Evolutionary conservation across 768 basidiomycete genomes (phyloP).

Genomic region (Agrocybe pediades): DNA sequence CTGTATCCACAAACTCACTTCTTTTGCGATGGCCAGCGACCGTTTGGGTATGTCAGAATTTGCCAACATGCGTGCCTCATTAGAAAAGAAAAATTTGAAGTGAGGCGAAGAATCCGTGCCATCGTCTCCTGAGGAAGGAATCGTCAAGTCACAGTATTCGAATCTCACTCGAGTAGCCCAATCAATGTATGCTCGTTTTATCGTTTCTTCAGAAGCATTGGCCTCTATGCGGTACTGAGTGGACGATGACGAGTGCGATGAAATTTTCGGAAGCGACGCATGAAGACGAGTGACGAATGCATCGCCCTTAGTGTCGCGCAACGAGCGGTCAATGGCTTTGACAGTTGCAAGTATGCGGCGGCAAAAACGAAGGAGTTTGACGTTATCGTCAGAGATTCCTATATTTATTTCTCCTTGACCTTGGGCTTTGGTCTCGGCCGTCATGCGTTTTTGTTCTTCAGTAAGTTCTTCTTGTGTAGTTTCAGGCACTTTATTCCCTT

Average conservation of each 20-base stretch:
- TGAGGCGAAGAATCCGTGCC: conserved; percentile 60
- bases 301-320: conserved; percentile 88
- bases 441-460: conserved; percentile 90
- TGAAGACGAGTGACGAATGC: conserved; percentile 82
- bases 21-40: conserved; percentile 93
- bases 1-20: conserved; percentile 39
- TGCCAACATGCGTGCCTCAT: conserved; percentile 81
- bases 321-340: conserved; percentile 82
- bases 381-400: conserved; percentile 70
- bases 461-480: conserved; percentile 66
- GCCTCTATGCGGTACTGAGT: conserved; percentile 44
- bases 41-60: conserved; percentile 88
- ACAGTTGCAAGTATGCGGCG: conserved; percentile 83
- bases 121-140: conserved; percentile 32
- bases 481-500: conserved; percentile 57
- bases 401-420: conserved; percentile 50
- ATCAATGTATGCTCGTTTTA: conserved; percentile 70
- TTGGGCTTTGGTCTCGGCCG: conserved; percentile 65
- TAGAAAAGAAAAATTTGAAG: conserved; percentile 83
- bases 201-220: conserved; percentile 66
- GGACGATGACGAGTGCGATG: conserved; percentile 41
- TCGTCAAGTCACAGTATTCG: conserved; percentile 87
- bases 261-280: conserved; percentile 73
- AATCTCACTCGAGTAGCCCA: conserved; percentile 87
- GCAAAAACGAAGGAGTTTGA: conserved; percentile 80